Conservation (phyloP, 192 early-diverging fungal genomes). For the Backusella sp. region DNA sequence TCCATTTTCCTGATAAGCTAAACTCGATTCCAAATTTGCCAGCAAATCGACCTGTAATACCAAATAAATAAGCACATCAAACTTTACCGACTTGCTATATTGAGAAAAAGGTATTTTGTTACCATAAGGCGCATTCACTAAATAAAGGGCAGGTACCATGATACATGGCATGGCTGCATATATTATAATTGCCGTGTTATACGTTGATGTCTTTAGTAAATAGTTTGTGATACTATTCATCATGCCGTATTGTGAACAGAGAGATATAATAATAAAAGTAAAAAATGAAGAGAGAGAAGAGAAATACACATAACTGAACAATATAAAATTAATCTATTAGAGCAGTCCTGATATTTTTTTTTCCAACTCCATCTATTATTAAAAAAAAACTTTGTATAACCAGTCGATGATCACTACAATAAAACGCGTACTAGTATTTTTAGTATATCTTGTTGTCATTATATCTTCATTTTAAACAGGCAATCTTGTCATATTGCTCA, state of each 20-base stretch:
- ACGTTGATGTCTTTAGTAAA: slow-evolving; percentile 16
- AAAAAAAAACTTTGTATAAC: neutral
- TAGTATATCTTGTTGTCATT: neutral
- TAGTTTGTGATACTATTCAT: neutral
- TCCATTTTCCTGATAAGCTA: slow-evolving; percentile 29
- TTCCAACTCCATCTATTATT: neutral
- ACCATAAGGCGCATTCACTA: slow-evolving; percentile 35
- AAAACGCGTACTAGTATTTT: neutral
- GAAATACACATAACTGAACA: neutral
- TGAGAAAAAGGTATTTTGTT: slow-evolving; percentile 1
- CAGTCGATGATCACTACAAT: neutral
- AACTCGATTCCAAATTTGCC: neutral
- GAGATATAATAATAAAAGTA: neutral
- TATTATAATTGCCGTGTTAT: neutral
- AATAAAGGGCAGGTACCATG: slow-evolving; percentile 4
- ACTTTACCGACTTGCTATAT: neutral
- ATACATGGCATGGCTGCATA: slow-evolving; percentile 21
- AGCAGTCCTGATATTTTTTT: neutral
- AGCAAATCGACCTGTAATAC: slow-evolving; percentile 22
- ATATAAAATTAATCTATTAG: neutral
- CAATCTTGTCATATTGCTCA: neutral
- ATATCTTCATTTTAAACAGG: neutral
- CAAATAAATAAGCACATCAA: neutral
- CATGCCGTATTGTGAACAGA: neutral
- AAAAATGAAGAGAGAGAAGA: neutral